Percentiles rank a stretch among this genome's conserved stretches.
Conservation (phyloP, 1,139 yeast species). For the Nakaseomyces bracarensis region DNA sequence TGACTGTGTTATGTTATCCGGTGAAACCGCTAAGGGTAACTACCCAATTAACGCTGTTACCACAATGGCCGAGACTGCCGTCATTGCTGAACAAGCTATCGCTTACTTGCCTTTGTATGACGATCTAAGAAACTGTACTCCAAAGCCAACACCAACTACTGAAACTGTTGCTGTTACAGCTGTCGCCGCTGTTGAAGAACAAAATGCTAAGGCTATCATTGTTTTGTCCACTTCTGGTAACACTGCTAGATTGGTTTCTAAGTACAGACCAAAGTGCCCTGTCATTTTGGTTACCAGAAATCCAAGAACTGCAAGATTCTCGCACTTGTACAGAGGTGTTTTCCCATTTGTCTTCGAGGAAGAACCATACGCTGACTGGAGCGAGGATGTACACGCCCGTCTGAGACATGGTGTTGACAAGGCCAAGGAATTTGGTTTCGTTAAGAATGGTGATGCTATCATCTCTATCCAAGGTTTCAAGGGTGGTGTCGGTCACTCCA, state of each 20-base stretch:
- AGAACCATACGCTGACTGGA: conserved; percentile 76
- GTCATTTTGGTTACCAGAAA: conserved; percentile 97
- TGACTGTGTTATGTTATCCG: conserved; percentile 98
- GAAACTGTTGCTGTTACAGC: conserved; percentile 98
- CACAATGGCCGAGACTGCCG: conserved; percentile 97
- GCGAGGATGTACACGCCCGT: conserved; percentile 91
- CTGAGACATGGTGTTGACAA: conserved; percentile 88
- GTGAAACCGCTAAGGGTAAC: conserved; percentile 99
- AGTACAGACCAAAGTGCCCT: conserved; percentile 97
- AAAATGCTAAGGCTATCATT: conserved; percentile 91
- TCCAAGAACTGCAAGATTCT: conserved; percentile 83
- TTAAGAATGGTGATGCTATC: conserved; percentile 79
- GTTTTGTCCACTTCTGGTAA: conserved; percentile 91
- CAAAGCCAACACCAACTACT: conserved; percentile 84
- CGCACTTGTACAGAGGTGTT: conserved; percentile 96
- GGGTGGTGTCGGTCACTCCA: conserved; percentile 97
- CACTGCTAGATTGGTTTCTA: conserved; percentile 91
- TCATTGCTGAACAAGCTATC: conserved; percentile 95
- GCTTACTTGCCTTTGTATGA: conserved; percentile 81
- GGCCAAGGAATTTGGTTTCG: conserved; percentile 80
- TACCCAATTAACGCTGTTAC: conserved; percentile 95
- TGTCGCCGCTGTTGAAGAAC: conserved; percentile 93
- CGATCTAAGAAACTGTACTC: conserved; percentile 79
- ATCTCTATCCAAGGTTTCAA: conserved; percentile 99
- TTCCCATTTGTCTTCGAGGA: conserved; percentile 84